These are phyloP conservation scores for Boletales sp. DNA, from an alignment of 768 basidiomycete species.

Conservation along the genomic window DNA sequence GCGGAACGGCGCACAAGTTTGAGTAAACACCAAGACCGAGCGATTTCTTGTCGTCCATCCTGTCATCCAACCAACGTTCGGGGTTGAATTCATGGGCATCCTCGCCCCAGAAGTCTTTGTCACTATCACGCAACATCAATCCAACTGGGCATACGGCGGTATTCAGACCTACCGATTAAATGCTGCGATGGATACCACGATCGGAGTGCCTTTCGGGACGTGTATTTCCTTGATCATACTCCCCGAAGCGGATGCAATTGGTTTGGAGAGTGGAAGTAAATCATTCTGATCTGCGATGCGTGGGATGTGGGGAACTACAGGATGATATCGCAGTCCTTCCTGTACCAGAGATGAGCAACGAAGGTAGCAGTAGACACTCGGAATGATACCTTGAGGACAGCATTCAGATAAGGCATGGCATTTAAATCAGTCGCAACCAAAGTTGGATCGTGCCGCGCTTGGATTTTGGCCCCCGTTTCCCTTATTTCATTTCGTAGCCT, in stretches of 20 bases:
- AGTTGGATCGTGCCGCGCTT: no score
- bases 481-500: no score
- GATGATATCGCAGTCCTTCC: conserved; percentile 46
- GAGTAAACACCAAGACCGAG: conserved; percentile 13
- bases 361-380: not conserved
- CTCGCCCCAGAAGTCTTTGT: conserved; percentile 23
- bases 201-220: conserved; percentile 47
- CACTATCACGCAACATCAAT: not conserved
- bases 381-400: conserved; percentile 30
- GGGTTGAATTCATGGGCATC: conserved; percentile 20
- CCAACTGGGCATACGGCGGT: not conserved
- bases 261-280: conserved; percentile 53
- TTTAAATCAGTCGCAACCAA: conserved; percentile 38
- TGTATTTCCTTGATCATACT: conserved; percentile 39
- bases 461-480: no score
- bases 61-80: conserved; percentile 7
- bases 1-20: conserved; percentile 6
- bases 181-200: conserved; percentile 47
- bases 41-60: not conserved
- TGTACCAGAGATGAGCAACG: conserved; percentile 18
- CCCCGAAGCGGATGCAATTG: conserved; percentile 44
- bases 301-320: conserved; percentile 45
- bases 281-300: conserved; percentile 51
- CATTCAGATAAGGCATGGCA: conserved; percentile 43
- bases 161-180: conserved; percentile 48